Evolutionary conservation across 192 early-diverging fungal species (phyloP), one percentile per base, ranked within the genome.

Genomic region (Dimargaris verticillata): DNA sequence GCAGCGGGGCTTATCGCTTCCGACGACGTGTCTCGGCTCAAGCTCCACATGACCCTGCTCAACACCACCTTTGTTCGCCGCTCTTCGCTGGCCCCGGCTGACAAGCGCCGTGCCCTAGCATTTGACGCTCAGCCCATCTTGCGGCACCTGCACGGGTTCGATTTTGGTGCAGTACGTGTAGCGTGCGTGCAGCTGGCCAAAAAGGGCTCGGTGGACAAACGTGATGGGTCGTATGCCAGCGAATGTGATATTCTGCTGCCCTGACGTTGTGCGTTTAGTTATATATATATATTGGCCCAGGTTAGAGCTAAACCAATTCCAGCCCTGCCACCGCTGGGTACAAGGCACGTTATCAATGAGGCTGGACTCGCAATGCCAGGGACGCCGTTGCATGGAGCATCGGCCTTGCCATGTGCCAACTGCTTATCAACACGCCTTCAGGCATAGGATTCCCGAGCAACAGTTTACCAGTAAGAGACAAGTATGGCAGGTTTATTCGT

Each of bases 41-140:
- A 58, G 41, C 55, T 58, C 1, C 55, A 58, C 15, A 33, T 33
- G 18, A 58, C 55, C 17, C 55, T 58, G 29, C 29, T 33, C 28
- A 58, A 58, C 28, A 22, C 22, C 15, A 38, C 29, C 15, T 58
- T 58, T 58, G 28, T 58, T n/a, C 55, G n/a, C n/a, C 20, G 53
- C 20, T 28, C 53, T 15, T 20, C 26, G 29, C 29, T 10, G 13
- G 38, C 28, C 29, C 15, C 15, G 28, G 41, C 15, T 14, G 28
- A 28, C 28, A 14, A 41, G 55, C 24, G 28, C 2, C 52, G 14
- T 28, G 24, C 18, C 6, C 52, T 14, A 15, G 41, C 15, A 9
- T 58, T 58, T 58, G 38, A 58, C 41, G 55, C 55, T 2, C 28
- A 22, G 17, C 55, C 55, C 28, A 13, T 58, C 15, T 33, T 58